Percentiles rank a stretch among this genome's conserved stretches.
Evolutionary conservation across 352 stramenopile genomes (phyloP).

Genomic region (Phytophthora quininea): DNA sequence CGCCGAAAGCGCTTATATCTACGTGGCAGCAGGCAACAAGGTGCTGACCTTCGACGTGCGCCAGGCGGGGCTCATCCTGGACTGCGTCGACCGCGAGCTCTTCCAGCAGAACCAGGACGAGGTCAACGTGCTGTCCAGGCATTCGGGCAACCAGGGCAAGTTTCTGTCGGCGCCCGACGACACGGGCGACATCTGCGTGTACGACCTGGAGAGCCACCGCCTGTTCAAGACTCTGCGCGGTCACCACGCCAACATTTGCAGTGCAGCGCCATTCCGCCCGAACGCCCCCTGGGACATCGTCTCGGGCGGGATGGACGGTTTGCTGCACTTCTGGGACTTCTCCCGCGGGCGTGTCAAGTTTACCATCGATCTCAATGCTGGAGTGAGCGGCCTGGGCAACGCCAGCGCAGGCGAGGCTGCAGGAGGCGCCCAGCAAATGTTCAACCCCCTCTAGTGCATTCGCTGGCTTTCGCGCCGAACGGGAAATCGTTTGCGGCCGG

Average conservation of each 20-base stretch:
- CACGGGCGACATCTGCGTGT: conserved; percentile 70
- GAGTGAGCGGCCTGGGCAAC: conserved; percentile 39
- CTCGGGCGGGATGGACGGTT: conserved; percentile 71
- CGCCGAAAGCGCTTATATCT: conserved; percentile 45
- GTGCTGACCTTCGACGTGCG: conserved; percentile 77
- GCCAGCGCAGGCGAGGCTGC: background rate
- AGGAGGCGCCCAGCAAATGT: conserved; percentile 56
- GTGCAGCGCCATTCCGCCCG: conserved; percentile 65
- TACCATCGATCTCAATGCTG: conserved; percentile 69
- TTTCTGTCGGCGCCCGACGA: conserved; percentile 74
- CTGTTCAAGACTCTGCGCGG: conserved; percentile 71
- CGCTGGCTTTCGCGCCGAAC: conserved; percentile 64
- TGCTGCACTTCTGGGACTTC: conserved; percentile 82
- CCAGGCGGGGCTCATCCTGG: conserved; percentile 57
- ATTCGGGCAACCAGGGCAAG: conserved; percentile 51
- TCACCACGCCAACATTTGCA: conserved; percentile 79
- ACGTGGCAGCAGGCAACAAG: conserved; percentile 65
- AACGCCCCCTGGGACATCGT: conserved; percentile 79
- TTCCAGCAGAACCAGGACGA: conserved; percentile 71
- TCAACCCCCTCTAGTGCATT: conserved; percentile 81
- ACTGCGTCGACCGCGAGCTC: conserved; percentile 57
- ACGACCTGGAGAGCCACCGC: conserved; percentile 58
- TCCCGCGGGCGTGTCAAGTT: conserved; percentile 70
- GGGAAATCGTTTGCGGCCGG: conserved; percentile 71
- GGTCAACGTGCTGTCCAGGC: conserved; percentile 67